Base-by-base conservation (phyloP, 352 stramenopile species). In the Phytophthora multivora region DNA sequence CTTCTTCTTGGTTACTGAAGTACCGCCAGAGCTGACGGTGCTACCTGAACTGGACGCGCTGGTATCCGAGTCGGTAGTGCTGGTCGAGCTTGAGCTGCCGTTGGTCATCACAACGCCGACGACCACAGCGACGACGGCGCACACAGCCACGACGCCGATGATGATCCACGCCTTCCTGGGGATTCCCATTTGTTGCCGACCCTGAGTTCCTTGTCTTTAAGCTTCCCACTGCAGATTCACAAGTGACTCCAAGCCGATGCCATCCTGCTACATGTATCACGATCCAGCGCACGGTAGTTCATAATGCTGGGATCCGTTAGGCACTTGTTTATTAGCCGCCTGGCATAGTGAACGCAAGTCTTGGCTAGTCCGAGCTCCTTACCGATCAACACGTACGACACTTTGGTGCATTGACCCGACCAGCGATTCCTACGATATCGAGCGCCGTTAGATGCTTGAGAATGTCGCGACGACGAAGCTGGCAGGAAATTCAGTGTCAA, bases 81-180 rank as follows among this genome's bases (percentile, higher is more conserved):
- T 66, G 18, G 65, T 19, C n/a, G 65, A 73, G 48, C 51, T 59
- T 4, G 59, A 63, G 1, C 41, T 50, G 7, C 63, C 41, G 18
- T 43, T 66, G 26, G 39, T 63, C 33, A 75, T 53, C 43, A 83
- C 60, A 21, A 82, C 51, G 10, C 55, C 73, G 30, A 81, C 28
- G 47, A 78, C 61, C 10, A 79, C 74, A 40, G 68, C 65, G 46
- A 83, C 28, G 26, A 79, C 64, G 5, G 77, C 77, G 0, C 77
- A 62, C 54, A 75, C 63, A 19, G 80, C 50, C 60, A 86, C 60
- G 16, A 75, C 68, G 41, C 25, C 73, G 36, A 79, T 59, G n/a
- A 83, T 63, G 23, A 74, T 60, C 30, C 71, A 30, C 33, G 71
- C 59, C 21, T 74, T 74, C 35, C 51, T 56, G 2, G 54, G 46